Base-by-base conservation (phyloP, 2,329 filamentous ascomycete species). In the Aspergillus fructus region DNA sequence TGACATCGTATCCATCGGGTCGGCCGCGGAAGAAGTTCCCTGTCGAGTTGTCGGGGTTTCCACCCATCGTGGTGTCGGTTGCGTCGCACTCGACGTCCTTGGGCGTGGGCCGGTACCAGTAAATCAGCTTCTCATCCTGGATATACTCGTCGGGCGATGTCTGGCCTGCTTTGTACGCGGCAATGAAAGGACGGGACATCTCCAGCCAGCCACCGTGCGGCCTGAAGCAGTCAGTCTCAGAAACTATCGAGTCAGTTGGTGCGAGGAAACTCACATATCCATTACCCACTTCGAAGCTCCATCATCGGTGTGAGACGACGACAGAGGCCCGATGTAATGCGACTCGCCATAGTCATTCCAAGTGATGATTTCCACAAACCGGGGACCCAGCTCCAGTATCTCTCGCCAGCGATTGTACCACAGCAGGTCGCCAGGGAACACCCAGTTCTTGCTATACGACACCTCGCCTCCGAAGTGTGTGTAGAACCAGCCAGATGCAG, bases 341-440 rank as follows among this genome's bases (percentile, higher is more conserved):
- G 77, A 81, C 64, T 84, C 82, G 34, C 82, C 82, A 49, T 80
- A 84, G 64, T 85, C 78, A 50, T 80, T 80, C 78, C 77, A 80
- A 5, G 76, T 76, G 11, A 79, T 66, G 43, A 80, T 78, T 58
- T 80, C 74, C 5, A 85, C 68, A 56, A 81, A 82, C 4, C 77
- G 73, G 15, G 81, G 80, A 15, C 75, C 68, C n/a, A 80, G 63
- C 6, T 66, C 62, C 11, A 82, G 61, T 19, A 82, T 75, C 54
- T 78, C 64, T 9, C 67, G 59, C 76, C 76, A 78, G 21, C 76
- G 74, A 12, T 76, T 62, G 42, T 72, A 75, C 78, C 78, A 81
- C 4, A 80, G 66, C 8, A 74, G 62, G 52, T 80, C 77, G 13
- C 73, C 76, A 11, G 73, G 71, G 64, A 78, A 81, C 6, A 79